These are phyloP conservation scores for Aureobasidium sp. DNA, from an alignment of 2,329 filamentous ascomycete genomes.

Conservation along the genomic window DNA sequence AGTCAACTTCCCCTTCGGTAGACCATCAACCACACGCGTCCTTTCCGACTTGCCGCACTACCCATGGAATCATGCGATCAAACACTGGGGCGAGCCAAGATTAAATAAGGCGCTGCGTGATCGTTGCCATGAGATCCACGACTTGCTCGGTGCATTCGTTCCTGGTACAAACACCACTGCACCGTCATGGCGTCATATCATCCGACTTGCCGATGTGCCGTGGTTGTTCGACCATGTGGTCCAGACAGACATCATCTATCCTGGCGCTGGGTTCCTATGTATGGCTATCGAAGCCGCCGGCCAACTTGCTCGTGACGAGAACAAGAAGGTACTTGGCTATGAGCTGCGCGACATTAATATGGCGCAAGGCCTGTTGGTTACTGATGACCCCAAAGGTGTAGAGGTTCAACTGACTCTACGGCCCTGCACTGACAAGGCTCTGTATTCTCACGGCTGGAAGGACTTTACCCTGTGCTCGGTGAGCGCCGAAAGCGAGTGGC, in stretches of 20 bases:
- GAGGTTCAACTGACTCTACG: not conserved
- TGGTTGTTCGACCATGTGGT: constrained; percentile 29
- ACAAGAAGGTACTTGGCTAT: not conserved
- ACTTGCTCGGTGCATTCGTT: not conserved
- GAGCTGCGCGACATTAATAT: not conserved
- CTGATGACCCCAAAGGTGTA: not conserved
- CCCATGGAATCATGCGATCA: constrained; percentile 15
- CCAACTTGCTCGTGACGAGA: not conserved
- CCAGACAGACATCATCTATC: constrained; percentile 26
- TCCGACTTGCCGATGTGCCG: constrained; percentile 22
- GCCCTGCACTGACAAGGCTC: not conserved
- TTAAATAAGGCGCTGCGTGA: not conserved
- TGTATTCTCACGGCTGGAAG: not conserved
- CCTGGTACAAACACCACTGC: constrained; percentile 1
- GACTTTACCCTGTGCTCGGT: not conserved
- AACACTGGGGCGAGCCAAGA: constrained; percentile 15
- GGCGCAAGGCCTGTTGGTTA: not conserved
- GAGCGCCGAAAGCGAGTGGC: not conserved
- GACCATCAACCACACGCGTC: not conserved
- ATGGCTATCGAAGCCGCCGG: constrained; percentile 19
- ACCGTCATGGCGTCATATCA: constrained; percentile 23
- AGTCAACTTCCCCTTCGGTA: not conserved
- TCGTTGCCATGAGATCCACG: not conserved
- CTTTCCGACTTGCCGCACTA: constrained; percentile 16
- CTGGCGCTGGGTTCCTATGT: constrained; percentile 21